These are phyloP conservation scores for Thelonectria olida DNA, from an alignment of 2,329 filamentous ascomycete species.

Conservation along the genomic window DNA sequence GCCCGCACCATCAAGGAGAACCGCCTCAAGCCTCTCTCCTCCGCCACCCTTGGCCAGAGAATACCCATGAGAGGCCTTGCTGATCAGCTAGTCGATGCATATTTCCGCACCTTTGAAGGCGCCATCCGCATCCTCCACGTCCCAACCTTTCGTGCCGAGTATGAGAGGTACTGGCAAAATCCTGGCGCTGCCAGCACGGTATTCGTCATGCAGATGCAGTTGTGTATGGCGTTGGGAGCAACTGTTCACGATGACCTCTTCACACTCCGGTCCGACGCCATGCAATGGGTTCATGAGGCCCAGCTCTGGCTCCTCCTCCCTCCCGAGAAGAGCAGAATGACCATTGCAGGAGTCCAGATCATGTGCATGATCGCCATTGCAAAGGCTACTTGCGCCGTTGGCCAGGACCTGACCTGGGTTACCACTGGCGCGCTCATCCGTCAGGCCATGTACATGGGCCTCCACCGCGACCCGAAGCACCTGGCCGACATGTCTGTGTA, in stretches of 20 bases:
- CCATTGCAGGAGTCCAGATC: conserved; percentile 59
- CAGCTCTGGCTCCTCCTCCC: conserved; percentile 60
- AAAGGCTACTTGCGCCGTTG: conserved; percentile 56
- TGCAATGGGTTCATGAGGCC: conserved; percentile 62
- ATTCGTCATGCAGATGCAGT: conserved; percentile 63
- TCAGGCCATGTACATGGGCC: conserved; percentile 65
- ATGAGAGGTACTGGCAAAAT: conserved; percentile 59
- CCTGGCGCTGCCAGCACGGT: conserved; percentile 49
- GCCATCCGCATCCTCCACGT: conserved; percentile 66
- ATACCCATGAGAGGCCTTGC: conserved; percentile 52
- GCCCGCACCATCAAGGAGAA: conserved; percentile 53
- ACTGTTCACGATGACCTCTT: conserved; percentile 57
- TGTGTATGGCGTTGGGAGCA: conserved; percentile 62
- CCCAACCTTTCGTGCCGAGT: conserved; percentile 65
- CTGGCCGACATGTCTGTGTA: conserved; percentile 58
- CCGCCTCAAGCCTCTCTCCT: conserved; percentile 47
- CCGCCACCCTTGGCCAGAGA: conserved; percentile 49
- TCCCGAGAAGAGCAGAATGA: conserved; percentile 59
- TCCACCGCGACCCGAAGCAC: conserved; percentile 64
- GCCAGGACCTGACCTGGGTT: conserved; percentile 62
- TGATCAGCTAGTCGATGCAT: conserved; percentile 61
- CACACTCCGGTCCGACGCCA: conserved; percentile 52
- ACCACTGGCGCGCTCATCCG: conserved; percentile 60
- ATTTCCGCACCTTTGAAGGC: conserved; percentile 65
- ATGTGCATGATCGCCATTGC: conserved; percentile 62